Base-by-base conservation (phyloP, 2,329 filamentous ascomycete genomes). In the Scolecobasidium constrictum region DNA sequence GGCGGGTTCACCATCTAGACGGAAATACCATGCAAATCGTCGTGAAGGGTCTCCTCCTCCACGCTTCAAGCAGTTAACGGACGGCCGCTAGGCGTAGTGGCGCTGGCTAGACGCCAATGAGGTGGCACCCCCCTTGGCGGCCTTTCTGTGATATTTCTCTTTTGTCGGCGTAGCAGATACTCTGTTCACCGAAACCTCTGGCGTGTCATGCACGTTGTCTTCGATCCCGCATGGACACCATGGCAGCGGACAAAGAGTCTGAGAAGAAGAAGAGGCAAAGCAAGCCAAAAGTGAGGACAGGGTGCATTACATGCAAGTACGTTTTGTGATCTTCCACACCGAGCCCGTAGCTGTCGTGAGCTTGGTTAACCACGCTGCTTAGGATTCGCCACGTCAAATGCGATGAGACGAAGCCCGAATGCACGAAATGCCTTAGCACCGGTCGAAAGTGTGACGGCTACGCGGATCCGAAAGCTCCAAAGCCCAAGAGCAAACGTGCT, bases 311-410 rank as follows among this genome's bases (percentile, higher is more conserved):
- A 16, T 45, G 43, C 43, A 42, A 43, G 38, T n/a, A n/a, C n/a
- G n/a, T n/a, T n/a, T n/a, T 23, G 36, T 21, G 26, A 6, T n/a
- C 4, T 40, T 17, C 22, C 26, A 9, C 15, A 11, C 21, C 5
- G 7, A 11, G 9, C 12, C 15, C 7, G 38, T 5, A 40, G 9
- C 4, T 33, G 9, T 21, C 5, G 5, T 9, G 11, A 12, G 15
- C 23, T 13, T 17, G 11, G 15, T 40, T 11, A 40, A n/a, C n/a
- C 28, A 3, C n/a, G 18, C 23, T 40, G 6, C 6, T 23, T 23
- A 42, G 18, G 34, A 43, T 46, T 19, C 42, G 44, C 22, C 33
- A 44, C 21, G 44, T 46, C 4, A 46, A 46, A 40, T 46, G 44
- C 16, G 41, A 46, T 26, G 44, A 46, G 19, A 15, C n/a, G 18